phyloP scores from a whole-genome alignment of 441 rosid species.

The Flueggea neowawraea region DNA sequence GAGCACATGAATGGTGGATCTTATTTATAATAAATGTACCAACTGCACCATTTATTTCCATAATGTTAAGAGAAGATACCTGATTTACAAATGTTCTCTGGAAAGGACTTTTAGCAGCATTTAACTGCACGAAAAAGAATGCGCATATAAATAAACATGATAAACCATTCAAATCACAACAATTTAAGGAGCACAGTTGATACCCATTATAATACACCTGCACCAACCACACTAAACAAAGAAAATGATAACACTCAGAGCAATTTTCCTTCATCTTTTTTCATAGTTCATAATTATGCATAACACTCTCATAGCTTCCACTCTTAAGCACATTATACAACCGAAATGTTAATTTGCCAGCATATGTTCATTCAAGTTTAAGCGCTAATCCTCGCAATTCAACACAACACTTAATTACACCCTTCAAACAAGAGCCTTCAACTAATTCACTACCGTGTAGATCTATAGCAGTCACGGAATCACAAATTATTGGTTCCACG shows the following conservation, averaged over 20 bases:
- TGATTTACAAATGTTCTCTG: constrained; percentile 94
- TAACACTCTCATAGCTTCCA: too few relatives aligned
- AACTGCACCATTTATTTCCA: background rate
- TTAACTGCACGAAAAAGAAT: constrained; percentile 49
- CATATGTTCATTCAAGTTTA: too few relatives aligned
- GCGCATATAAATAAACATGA: background rate
- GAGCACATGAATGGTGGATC: too few relatives aligned
- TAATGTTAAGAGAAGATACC: constrained; percentile 38
- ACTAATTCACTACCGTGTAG: background rate
- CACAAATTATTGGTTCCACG: too few relatives aligned
- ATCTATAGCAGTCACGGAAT: background rate
- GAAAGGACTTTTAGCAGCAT: constrained; percentile 86
- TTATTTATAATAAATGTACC: background rate
- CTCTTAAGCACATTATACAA: too few relatives aligned
- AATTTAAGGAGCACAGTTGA: too few relatives aligned
- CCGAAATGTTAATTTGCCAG: too few relatives aligned
- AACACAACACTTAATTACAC: background rate
- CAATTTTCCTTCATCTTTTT: too few relatives aligned
- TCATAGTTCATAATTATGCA: too few relatives aligned
- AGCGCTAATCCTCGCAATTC: background rate
- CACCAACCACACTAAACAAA: too few relatives aligned
- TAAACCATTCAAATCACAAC: background rate
- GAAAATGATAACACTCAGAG: too few relatives aligned
- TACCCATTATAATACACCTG: too few relatives aligned
- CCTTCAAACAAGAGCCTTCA: background rate